phyloP scores from a whole-genome alignment of 805 yeast species.

The Yamadazyma endophytica region DNA sequence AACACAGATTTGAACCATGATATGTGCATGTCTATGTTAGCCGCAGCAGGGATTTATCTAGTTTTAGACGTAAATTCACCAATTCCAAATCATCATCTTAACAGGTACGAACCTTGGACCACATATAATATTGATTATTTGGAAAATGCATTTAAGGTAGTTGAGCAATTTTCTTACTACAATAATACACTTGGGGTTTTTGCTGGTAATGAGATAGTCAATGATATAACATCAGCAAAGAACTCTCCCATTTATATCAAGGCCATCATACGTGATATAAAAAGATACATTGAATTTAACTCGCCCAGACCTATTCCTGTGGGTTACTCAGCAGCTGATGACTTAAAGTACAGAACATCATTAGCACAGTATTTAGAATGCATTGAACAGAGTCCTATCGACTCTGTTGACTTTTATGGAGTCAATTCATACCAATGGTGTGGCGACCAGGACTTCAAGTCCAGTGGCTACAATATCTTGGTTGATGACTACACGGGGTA shows the following conservation, averaged over 20 bases:
- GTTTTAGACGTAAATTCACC: slow-evolving; percentile 93
- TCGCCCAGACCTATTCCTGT: slow-evolving; percentile 72
- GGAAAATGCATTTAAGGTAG: slow-evolving; percentile 71
- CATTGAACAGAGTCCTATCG: slow-evolving; percentile 45
- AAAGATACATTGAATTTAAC: slow-evolving; percentile 57
- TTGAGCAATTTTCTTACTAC: slow-evolving; percentile 76
- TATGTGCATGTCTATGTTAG: slow-evolving; percentile 85
- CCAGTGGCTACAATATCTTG: slow-evolving; percentile 66
- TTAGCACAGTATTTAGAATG: slow-evolving; percentile 81
- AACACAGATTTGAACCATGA: slow-evolving; percentile 83
- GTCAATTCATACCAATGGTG: slow-evolving; percentile 83
- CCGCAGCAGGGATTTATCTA: slow-evolving; percentile 88
- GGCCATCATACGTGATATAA: slow-evolving; percentile 77
- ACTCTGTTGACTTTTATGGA: slow-evolving; percentile 75
- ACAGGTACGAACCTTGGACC: slow-evolving; percentile 93
- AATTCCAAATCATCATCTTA: slow-evolving; percentile 67
- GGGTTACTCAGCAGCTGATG: slow-evolving; percentile 97
- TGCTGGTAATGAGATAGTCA: slow-evolving; percentile 88
- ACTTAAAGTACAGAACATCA: slow-evolving; percentile 68
- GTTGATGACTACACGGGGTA: slow-evolving; percentile 67
- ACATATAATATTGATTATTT: slow-evolving; percentile 69
- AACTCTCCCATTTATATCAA: slow-evolving; percentile 72
- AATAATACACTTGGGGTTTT: slow-evolving; percentile 88
- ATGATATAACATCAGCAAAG: slow-evolving; percentile 68
- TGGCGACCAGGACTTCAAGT: slow-evolving; percentile 77